A percentile compares a stretch with the other conserved stretches of the same genome.
phyloP scores from a whole-genome alignment of 169 alveolate genomes.

The Eimeria zaria region DNA sequence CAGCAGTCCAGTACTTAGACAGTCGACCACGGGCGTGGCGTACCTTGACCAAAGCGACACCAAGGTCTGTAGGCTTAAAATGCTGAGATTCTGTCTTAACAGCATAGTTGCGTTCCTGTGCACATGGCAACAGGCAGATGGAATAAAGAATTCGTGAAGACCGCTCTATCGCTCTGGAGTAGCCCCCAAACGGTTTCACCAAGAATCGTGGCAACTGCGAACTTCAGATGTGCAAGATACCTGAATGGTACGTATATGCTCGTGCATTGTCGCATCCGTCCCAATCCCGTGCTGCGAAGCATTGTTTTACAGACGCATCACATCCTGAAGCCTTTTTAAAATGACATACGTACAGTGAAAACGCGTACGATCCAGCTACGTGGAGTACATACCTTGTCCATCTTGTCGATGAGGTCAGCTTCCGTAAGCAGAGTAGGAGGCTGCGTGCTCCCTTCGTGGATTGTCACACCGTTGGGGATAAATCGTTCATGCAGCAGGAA shows the following conservation, averaged over 20 bases:
- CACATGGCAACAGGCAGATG: neutral
- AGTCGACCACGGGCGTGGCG: neutral
- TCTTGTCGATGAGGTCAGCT: slow-evolving; percentile 96
- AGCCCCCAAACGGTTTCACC: neutral
- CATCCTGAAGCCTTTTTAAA: neutral
- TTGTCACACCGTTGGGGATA: slow-evolving; percentile 14
- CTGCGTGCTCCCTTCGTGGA: slow-evolving; percentile 93
- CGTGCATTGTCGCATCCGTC: slow-evolving; percentile 99
- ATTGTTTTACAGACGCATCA: slow-evolving; percentile 54
- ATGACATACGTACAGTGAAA: neutral
- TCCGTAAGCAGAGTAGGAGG: slow-evolving; percentile 98
- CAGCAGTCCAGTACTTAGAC: neutral
- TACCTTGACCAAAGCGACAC: slow-evolving; percentile 79
- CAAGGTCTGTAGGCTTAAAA: slow-evolving; percentile 80
- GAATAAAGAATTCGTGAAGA: neutral
- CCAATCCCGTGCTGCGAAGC: slow-evolving; percentile 96
- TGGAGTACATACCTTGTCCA: slow-evolving; percentile 93
- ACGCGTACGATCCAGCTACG: neutral
- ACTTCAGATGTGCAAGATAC: slow-evolving; percentile 72
- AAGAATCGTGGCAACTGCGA: neutral
- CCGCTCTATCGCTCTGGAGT: neutral
- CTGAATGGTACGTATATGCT: slow-evolving; percentile 98
- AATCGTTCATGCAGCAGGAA: slow-evolving; percentile 76
- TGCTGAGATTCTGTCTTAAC: slow-evolving; percentile 55
- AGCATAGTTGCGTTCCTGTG: slow-evolving; percentile 82